Conservation (phyloP, 495 filamentous ascomycete genomes). For the Neurospora hispaniola region DNA sequence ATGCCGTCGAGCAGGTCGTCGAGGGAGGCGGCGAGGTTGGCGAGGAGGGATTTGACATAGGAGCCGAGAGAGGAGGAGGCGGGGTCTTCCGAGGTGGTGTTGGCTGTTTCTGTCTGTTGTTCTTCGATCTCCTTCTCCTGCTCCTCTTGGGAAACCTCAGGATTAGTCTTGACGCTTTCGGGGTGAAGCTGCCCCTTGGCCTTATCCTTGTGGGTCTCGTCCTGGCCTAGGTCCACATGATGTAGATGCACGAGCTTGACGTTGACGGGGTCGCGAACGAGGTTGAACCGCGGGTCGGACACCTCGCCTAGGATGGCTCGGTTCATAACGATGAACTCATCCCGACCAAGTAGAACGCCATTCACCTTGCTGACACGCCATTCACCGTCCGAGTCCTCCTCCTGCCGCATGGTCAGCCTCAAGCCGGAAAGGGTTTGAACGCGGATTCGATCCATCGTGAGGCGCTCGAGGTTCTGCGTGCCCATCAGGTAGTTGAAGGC, state of each 20-base stretch:
- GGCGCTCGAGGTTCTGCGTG: slow-evolving; percentile 35
- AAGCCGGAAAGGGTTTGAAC: slow-evolving; percentile 71
- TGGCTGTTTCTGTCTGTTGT: neutral
- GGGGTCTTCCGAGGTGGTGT: neutral
- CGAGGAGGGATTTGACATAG: slow-evolving; percentile 30
- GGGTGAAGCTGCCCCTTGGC: neutral
- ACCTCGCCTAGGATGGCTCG: slow-evolving; percentile 64
- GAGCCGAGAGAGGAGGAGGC: slow-evolving; percentile 11
- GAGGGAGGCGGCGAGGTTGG: slow-evolving; percentile 19
- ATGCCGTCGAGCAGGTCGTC: slow-evolving; percentile 11
- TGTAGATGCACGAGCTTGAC: slow-evolving; percentile 51
- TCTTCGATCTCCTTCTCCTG: neutral
- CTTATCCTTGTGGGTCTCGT: slow-evolving; percentile 10
- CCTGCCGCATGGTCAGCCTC: slow-evolving; percentile 68
- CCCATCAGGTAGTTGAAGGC: slow-evolving; percentile 47
- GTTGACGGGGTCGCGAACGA: slow-evolving; percentile 58
- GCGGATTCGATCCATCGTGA: slow-evolving; percentile 56
- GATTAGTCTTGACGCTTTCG: neutral
- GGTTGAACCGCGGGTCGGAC: slow-evolving; percentile 73
- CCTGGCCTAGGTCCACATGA: slow-evolving; percentile 43
- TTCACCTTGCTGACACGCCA: slow-evolving; percentile 72
- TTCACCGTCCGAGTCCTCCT: slow-evolving; percentile 33
- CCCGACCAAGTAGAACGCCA: slow-evolving; percentile 70
- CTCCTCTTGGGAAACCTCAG: neutral
- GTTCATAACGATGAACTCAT: slow-evolving; percentile 80